Conservation (phyloP, 176 grass and related monocot species). For the Phyllostachys edulis region DNA sequence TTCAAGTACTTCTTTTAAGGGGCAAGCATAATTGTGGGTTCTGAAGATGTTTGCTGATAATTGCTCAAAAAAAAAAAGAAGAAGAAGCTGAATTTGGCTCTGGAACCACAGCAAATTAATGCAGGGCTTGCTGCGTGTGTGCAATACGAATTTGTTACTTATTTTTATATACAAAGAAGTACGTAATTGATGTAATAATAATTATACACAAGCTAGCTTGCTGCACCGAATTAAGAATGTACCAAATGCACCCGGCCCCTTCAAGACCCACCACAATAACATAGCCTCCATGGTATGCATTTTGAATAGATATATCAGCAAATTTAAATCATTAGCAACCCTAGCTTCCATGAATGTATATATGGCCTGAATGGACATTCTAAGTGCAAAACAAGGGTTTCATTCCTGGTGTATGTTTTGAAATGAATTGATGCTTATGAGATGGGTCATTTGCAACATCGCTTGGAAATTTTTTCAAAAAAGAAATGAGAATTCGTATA, state of each 20-base stretch:
- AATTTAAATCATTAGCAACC: neutral
- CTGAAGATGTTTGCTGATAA: neutral
- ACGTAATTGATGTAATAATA: constrained; percentile 35
- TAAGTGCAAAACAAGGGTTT: neutral
- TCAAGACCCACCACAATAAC: neutral
- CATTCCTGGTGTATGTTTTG: neutral
- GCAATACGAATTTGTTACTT: constrained; percentile 35
- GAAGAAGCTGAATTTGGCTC: constrained; percentile 9
- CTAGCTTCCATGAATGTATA: neutral
- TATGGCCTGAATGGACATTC: neutral
- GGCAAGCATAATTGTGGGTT: constrained; percentile 18
- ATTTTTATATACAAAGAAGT: constrained; percentile 34
- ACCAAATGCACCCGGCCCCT: neutral
- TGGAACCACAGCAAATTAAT: constrained; percentile 11
- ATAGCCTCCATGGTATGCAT: neutral
- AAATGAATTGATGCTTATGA: neutral
- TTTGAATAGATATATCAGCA: neutral
- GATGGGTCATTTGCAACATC: neutral
- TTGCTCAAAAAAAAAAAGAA: neutral
- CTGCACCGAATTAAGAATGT: neutral
- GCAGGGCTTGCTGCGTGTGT: constrained; percentile 14
- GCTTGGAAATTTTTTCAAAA: neutral
- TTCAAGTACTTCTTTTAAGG: constrained; percentile 18
- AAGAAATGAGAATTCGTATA: neutral
- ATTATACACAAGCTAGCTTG: neutral